A percentile compares a stretch with the other conserved stretches of the same genome.
phyloP scores from a whole-genome alignment of 371 early-diverging fungal species.

The Mucor mucedo region DNA sequence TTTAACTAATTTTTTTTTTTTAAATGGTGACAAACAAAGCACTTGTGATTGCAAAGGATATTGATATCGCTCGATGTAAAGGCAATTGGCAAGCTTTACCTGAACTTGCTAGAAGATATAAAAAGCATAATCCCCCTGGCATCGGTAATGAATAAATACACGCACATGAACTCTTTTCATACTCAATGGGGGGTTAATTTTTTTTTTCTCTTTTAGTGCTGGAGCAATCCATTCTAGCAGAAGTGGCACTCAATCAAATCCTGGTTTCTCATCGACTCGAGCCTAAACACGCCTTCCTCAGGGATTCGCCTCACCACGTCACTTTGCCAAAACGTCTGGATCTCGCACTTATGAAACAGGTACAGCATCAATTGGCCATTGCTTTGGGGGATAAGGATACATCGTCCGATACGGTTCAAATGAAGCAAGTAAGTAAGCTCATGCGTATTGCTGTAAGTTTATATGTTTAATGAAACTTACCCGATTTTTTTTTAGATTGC shows the following conservation, averaged over 20 bases:
- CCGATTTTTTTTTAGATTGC: conserved; percentile 33
- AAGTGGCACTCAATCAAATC: conserved; percentile 1
- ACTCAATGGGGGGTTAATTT: background rate
- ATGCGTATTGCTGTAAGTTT: no score
- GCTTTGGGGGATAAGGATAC: conserved; percentile 27
- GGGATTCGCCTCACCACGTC: conserved; percentile 33
- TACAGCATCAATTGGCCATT: conserved; percentile 29
- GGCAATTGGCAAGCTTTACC: conserved; percentile 62
- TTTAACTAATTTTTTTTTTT: background rate
- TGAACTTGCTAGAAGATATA: conserved; percentile 69
- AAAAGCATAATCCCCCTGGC: conserved; percentile 68
- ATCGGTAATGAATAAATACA: conserved; percentile 45
- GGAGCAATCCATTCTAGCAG: conserved; percentile 21
- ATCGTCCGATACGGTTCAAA: conserved; percentile 23
- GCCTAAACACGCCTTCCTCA: conserved; percentile 3
- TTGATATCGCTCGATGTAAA: conserved; percentile 63
- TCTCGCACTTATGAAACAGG: conserved; percentile 19
- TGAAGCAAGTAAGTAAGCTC: conserved; percentile 4
- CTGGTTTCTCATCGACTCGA: conserved; percentile 3
- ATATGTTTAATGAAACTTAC: background rate
- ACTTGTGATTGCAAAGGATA: conserved; percentile 46
- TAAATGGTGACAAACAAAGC: conserved; percentile 37
- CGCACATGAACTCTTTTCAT: no score
- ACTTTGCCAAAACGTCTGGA: conserved; percentile 27
- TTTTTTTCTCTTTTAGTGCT: conserved; percentile 4